Conservation (phyloP, 2,329 filamentous ascomycete species). For the Phialophora tarda region DNA sequence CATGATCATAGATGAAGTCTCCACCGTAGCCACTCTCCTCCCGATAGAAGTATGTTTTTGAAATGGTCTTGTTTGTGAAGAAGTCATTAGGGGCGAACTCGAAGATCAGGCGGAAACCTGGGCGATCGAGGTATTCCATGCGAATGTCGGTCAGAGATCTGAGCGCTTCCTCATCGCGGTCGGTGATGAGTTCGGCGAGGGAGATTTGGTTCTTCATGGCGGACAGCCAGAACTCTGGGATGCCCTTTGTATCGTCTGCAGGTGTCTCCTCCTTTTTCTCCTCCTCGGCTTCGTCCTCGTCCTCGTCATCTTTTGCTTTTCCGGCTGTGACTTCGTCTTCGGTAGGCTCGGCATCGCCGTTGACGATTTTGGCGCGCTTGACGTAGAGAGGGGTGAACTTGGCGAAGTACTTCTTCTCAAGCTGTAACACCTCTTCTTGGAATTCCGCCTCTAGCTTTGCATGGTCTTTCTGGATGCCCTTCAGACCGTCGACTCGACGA, state of each 20-base stretch:
- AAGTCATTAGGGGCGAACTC: slow-evolving; percentile 94
- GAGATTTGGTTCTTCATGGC: slow-evolving; percentile 99
- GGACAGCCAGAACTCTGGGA: slow-evolving; percentile 98
- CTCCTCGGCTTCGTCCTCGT: slow-evolving; percentile 67
- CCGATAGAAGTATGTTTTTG: slow-evolving; percentile 99
- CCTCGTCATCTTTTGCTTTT: slow-evolving; percentile 77
- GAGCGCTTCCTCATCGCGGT: slow-evolving; percentile 91
- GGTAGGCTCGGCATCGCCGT: slow-evolving; percentile 82
- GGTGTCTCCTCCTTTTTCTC: slow-evolving; percentile 57
- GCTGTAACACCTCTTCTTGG: slow-evolving; percentile 95
- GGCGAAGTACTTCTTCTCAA: slow-evolving; percentile 99
- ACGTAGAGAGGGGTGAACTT: slow-evolving; percentile 98
- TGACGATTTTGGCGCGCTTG: slow-evolving; percentile 91
- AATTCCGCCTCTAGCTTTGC: slow-evolving; percentile 98
- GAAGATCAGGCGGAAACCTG: slow-evolving; percentile 97
- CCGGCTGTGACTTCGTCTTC: slow-evolving; percentile 86
- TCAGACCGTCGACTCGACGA: slow-evolving; percentile 90
- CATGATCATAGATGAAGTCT: slow-evolving; percentile 99
- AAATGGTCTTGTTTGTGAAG: slow-evolving; percentile 96
- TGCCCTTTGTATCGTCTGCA: slow-evolving; percentile 69
- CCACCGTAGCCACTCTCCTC: slow-evolving; percentile 98
- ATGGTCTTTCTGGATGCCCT: slow-evolving; percentile 98
- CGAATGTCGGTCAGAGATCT: slow-evolving; percentile 90
- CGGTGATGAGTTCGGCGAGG: slow-evolving; percentile 97
- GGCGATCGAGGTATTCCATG: slow-evolving; percentile 99